Percentiles rank a stretch among this genome's conserved stretches.
Conservation (phyloP, 257 asterid genomes). For the Solanum pinnatisectum region DNA sequence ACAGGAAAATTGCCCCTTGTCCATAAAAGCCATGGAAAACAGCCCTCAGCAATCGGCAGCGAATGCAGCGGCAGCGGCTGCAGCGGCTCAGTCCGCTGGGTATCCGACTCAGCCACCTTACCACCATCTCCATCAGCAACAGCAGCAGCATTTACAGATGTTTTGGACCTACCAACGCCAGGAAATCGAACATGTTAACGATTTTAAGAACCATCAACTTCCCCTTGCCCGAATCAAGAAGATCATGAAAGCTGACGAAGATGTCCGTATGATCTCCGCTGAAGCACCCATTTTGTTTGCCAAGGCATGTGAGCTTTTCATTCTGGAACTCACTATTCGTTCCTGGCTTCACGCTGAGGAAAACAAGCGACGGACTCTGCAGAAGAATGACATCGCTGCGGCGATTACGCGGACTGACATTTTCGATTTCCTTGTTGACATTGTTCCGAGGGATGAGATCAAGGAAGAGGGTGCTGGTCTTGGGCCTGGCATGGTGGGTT, state of each 20-base stretch:
- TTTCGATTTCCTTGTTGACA: constrained; percentile 78
- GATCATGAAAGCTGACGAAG: constrained; percentile 95
- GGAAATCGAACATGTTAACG: constrained; percentile 74
- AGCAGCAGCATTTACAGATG: constrained; percentile 68
- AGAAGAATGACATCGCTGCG: constrained; percentile 87
- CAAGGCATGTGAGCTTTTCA: constrained; percentile 91
- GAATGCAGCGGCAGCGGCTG: constrained; percentile 32
- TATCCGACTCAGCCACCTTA: constrained; percentile 49
- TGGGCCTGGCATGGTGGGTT: constrained; percentile 24
- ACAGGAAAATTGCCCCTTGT: not conserved
- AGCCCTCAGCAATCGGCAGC: constrained; percentile 58
- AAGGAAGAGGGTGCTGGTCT: constrained; percentile 56
- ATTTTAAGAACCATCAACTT: constrained; percentile 83
- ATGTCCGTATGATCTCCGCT: constrained; percentile 92
- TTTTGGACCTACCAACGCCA: constrained; percentile 70
- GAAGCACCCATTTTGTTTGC: constrained; percentile 92
- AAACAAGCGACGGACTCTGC: constrained; percentile 82
- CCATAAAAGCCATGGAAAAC: constrained; percentile 40
- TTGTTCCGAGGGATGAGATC: constrained; percentile 84
- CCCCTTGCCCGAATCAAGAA: constrained; percentile 90
- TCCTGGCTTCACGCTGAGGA: constrained; percentile 98
- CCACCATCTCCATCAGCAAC: constrained; percentile 80
- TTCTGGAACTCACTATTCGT: constrained; percentile 82
- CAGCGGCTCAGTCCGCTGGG: constrained; percentile 19
- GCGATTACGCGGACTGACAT: constrained; percentile 89